Base-by-base conservation (phyloP, 768 basidiomycete species). In the Hericium rajendrae region DNA sequence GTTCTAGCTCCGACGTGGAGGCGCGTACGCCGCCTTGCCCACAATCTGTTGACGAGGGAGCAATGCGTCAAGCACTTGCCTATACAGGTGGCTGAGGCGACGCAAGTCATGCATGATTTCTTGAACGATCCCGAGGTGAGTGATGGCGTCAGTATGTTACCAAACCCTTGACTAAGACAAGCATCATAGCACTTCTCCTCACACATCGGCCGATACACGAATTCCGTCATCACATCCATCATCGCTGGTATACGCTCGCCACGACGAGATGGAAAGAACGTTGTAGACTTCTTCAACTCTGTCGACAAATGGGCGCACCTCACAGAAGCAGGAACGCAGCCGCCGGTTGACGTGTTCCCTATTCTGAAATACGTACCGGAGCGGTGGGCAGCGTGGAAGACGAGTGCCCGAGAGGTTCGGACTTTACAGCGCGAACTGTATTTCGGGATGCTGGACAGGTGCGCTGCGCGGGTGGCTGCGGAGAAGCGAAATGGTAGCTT, bases 41-140 rank as follows among this genome's bases (percentile, higher is more conserved):
- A 46, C 43, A 46, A 55, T 18, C 6, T 55, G 26, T 38, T 55
- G 11, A 38, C 38, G 26, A 32, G 20, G 13, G 54, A 55, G 6
- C 38, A 38, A 12, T 55, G 54, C 26, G 41, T 18, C 40, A 55
- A 28, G 20, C 54, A 55, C 40, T 48, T 55, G 54, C 40, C 54
- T 12, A 55, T 55, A 43, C 54, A 70, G 48, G 52, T 48, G 4
- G 68, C 66, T 1, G 70, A 71, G 52, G 58, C 69, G 8, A 59
- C 60, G 6, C 70, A 70, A 38, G 65, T 71, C n/a, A 49, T 67
- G 51, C 55, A 65, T 52, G 66, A 70, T 54, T 48, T 72, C 28
- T 59, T 72, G 32, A 53, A 59, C 28, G 53, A 59, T 52, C 70
- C 63, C 48, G 65, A 66, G 59, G 67, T 59, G 62, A 63, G 43